These are phyloP conservation scores for Annulohypoxylon maeteangense DNA, from an alignment of 495 filamentous ascomycete species.

Conservation along the genomic window DNA sequence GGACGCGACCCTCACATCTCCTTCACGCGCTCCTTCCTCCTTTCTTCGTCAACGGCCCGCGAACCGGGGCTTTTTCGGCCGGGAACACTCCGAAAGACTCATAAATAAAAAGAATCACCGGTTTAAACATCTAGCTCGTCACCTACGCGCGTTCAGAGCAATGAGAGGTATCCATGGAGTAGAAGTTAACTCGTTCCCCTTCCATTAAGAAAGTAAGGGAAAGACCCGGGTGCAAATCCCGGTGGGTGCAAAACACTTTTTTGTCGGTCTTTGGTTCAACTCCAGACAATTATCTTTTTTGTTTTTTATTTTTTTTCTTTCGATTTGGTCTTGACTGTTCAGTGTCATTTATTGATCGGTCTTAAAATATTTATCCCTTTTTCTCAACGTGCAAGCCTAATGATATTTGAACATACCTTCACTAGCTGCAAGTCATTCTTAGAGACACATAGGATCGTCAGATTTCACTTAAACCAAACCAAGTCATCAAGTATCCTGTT, in stretches of 20 bases:
- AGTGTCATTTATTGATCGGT: no score
- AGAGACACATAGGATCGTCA: no score
- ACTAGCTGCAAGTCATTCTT: no score
- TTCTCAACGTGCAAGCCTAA: no score
- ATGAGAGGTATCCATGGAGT: background rate
- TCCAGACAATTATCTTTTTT: background rate
- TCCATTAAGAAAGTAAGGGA: background rate
- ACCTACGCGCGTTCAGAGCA: background rate
- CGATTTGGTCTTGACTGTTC: background rate
- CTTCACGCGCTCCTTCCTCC: background rate
- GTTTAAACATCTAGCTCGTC: background rate
- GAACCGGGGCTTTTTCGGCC: no score
- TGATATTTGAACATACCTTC: no score
- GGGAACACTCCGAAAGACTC: background rate
- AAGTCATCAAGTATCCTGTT: background rate
- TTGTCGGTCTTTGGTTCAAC: background rate
- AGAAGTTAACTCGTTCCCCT: constrained; percentile 1
- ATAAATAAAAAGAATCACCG: background rate
- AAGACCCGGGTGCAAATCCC: constrained; percentile 5
- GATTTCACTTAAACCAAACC: background rate
- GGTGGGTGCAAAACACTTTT: background rate
- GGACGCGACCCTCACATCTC: background rate
- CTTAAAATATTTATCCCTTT: no score
- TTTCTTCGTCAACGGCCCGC: background rate
- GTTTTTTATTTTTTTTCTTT: background rate